These are phyloP conservation scores for Neoascochyta sp. DNA, from an alignment of 2,329 filamentous ascomycete genomes.

Conservation along the genomic window DNA sequence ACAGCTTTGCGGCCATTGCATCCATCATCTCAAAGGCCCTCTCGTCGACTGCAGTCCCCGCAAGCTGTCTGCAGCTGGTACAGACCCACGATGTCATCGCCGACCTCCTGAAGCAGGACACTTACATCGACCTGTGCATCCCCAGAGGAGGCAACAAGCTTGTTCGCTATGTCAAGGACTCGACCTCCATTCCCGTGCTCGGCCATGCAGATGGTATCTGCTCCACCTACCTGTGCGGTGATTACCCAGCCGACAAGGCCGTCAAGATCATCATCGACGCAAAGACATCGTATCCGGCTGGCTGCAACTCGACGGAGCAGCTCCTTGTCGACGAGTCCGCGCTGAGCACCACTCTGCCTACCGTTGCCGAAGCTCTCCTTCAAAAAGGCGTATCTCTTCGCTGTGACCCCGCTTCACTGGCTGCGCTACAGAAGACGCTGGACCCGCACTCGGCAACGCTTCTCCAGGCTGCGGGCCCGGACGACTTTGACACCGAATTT, in stretches of 20 bases:
- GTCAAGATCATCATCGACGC: constrained; percentile 79
- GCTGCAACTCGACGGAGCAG: constrained; percentile 92
- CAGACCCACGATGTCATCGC: constrained; percentile 88
- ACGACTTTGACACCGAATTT: constrained; percentile 86
- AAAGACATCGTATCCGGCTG: constrained; percentile 91
- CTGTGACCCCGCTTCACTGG: constrained; percentile 69
- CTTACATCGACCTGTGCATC: constrained; percentile 90
- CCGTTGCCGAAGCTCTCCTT: constrained; percentile 69
- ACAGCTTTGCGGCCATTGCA: constrained; percentile 92
- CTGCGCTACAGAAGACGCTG: constrained; percentile 54
- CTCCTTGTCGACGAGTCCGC: constrained; percentile 76
- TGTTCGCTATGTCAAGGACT: constrained; percentile 82
- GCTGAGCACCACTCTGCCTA: constrained; percentile 63
- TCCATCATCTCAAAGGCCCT: constrained; percentile 78
- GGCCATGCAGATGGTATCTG: constrained; percentile 95
- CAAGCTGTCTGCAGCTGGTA: constrained; percentile 86
- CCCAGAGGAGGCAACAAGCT: constrained; percentile 88
- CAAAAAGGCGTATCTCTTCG: constrained; percentile 75
- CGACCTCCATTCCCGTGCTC: constrained; percentile 90
- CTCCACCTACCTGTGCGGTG: constrained; percentile 75
- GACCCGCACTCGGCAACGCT: constrained; percentile 40
- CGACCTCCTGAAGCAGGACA: constrained; percentile 79
- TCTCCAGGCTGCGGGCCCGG: constrained; percentile 62
- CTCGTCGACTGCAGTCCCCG: constrained; percentile 68
- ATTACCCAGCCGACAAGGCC: constrained; percentile 70